Percentiles rank a stretch among this genome's conserved stretches.
phyloP scores from a whole-genome alignment of 75 land plant genomes.

The Azolla pinnata region DNA sequence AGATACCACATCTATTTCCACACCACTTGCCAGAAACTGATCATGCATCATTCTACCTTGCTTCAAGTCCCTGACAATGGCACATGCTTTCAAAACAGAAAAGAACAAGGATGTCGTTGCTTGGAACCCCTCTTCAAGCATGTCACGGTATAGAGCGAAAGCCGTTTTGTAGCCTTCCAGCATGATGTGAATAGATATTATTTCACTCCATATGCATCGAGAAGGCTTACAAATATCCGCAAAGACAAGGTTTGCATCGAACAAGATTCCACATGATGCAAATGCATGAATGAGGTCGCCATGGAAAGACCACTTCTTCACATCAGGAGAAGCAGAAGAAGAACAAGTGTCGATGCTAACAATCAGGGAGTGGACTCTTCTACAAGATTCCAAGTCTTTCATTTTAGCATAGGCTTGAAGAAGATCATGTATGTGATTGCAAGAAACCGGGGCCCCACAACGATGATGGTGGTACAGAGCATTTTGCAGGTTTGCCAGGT shows the following conservation, averaged over 20 bases:
- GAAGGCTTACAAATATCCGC: neutral
- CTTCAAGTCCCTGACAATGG: neutral
- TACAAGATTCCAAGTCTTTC: too few relatives aligned
- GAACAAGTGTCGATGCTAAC: too few relatives aligned
- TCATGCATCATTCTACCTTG: constrained; percentile 11
- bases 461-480: too few relatives aligned
- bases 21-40: constrained; percentile 1
- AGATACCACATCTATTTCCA: neutral
- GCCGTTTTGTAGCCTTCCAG: constrained; percentile 7
- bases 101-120: constrained; percentile 20
- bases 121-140: constrained; percentile 12
- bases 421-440: too few relatives aligned
- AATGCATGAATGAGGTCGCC: neutral
- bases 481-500: too few relatives aligned
- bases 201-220: neutral
- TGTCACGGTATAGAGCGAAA: constrained; percentile 4
- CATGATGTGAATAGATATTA: neutral
- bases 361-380: neutral
- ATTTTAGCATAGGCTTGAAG: too few relatives aligned
- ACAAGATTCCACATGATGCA: neutral
- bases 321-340: too few relatives aligned
- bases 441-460: too few relatives aligned
- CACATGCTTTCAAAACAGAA: constrained; percentile 13
- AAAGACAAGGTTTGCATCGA: constrained; percentile 7
- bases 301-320: neutral